Conservation (phyloP, 371 early-diverging fungal genomes). For the Haplosporangium sp. region DNA sequence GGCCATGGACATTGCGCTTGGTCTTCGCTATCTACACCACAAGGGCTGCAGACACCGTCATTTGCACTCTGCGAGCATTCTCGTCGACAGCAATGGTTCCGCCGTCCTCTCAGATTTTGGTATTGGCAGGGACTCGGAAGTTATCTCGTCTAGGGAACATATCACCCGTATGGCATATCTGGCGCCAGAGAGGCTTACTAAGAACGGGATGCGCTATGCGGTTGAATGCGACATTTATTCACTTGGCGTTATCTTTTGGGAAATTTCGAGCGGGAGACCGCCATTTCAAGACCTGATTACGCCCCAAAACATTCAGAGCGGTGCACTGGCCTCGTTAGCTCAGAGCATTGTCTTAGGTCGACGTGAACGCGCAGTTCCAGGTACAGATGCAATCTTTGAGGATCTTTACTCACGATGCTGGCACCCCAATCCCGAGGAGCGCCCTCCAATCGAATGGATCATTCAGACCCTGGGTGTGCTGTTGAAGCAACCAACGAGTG, state of each 20-base stretch:
- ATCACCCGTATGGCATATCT: slow-evolving; percentile 37
- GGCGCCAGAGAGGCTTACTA: slow-evolving; percentile 42
- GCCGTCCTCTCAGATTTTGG: slow-evolving; percentile 53
- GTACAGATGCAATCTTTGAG: slow-evolving; percentile 35
- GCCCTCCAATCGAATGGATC: slow-evolving; percentile 41
- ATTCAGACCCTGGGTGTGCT: slow-evolving; percentile 41
- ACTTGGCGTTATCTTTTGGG: slow-evolving; percentile 47
- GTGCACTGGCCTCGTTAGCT: slow-evolving; percentile 24
- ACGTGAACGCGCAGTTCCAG: slow-evolving; percentile 34
- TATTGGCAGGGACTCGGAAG: slow-evolving; percentile 30
- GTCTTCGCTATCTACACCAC: slow-evolving; percentile 42
- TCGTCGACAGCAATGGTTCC: slow-evolving; percentile 51
- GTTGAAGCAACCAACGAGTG: slow-evolving; percentile 33
- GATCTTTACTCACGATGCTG: slow-evolving; percentile 42
- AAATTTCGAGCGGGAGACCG: slow-evolving; percentile 50
- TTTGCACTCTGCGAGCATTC: slow-evolving; percentile 47
- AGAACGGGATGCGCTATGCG: slow-evolving; percentile 23
- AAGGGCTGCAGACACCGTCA: slow-evolving; percentile 48
- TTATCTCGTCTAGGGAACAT: slow-evolving; percentile 44
- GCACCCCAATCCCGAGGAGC: slow-evolving; percentile 41
- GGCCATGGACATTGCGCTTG: slow-evolving; percentile 47
- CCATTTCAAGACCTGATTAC: slow-evolving; percentile 40
- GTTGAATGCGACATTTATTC: slow-evolving; percentile 52
- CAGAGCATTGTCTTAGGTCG: slow-evolving; percentile 46
- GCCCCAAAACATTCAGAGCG: slow-evolving; percentile 24